phyloP scores from a whole-genome alignment of 2,329 filamentous ascomycete genomes.

The Ophiosphaerella herpotricha region DNA sequence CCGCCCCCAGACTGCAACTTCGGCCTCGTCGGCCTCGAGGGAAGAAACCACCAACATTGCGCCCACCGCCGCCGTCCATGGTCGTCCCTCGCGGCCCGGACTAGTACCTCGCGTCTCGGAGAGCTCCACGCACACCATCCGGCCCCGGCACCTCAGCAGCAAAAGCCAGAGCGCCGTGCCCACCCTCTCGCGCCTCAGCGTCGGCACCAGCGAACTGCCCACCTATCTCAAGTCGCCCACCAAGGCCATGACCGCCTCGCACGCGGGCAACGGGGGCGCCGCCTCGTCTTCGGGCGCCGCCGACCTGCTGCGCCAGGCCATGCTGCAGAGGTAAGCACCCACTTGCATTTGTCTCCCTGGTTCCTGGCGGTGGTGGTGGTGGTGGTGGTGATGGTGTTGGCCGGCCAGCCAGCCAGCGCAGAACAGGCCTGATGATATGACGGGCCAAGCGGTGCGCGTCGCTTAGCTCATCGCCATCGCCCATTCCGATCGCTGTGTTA shows the following conservation, averaged over 20 bases:
- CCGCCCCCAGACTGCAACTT: constrained; percentile 12
- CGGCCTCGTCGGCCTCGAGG: constrained; percentile 1
- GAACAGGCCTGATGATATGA: background rate
- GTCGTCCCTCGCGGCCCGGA: constrained; percentile 32
- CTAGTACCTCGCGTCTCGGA: constrained; percentile 40
- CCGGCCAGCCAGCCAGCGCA: no score
- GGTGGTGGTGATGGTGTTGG: background rate
- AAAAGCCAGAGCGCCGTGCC: constrained; percentile 53
- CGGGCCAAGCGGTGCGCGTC: constrained; percentile 5
- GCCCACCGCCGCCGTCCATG: constrained; percentile 34
- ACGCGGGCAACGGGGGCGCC: constrained; percentile 45
- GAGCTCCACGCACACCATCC: constrained; percentile 30
- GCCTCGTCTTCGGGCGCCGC: constrained; percentile 57
- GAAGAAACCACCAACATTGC: constrained; percentile 23
- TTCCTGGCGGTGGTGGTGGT: constrained; percentile 1
- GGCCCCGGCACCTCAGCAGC: constrained; percentile 36
- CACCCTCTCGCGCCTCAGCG: constrained; percentile 48
- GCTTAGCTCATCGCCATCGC: constrained; percentile 21
- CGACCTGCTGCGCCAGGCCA: constrained; percentile 63
- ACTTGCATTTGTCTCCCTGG: constrained; percentile 1
- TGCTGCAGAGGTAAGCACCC: constrained; percentile 60
- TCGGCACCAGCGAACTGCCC: constrained; percentile 32
- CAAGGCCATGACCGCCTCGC: constrained; percentile 36
- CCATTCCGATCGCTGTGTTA: no score
- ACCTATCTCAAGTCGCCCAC: constrained; percentile 31